Evolutionary conservation across 768 basidiomycete genomes (phyloP).

Genomic region (Kwoniella mangroviensis): DNA sequence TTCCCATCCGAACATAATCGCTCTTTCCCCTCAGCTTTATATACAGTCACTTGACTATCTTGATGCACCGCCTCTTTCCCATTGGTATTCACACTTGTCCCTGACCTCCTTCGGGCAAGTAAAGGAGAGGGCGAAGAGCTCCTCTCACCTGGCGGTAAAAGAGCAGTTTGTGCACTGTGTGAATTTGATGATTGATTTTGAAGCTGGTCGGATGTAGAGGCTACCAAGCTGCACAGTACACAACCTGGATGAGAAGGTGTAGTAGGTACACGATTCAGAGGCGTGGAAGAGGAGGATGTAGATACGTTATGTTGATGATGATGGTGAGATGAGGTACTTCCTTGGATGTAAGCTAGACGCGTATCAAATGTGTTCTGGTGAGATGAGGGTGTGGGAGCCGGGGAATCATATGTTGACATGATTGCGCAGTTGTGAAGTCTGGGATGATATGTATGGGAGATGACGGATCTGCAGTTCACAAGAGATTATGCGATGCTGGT

Average conservation of each 20-base stretch:
- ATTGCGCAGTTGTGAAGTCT: background rate
- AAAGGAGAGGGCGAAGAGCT: background rate
- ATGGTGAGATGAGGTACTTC: background rate
- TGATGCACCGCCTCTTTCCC: slow-evolving; percentile 36
- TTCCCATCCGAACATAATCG: slow-evolving; percentile 36
- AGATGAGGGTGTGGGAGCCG: background rate
- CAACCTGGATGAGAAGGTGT: slow-evolving; percentile 11
- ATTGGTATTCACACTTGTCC: background rate
- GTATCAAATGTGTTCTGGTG: background rate
- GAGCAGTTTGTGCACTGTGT: background rate
- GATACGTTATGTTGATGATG: slow-evolving; percentile 2
- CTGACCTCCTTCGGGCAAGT: background rate
- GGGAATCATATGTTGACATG: slow-evolving; percentile 6
- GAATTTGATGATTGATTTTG: background rate
- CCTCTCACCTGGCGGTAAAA: slow-evolving; percentile 10
- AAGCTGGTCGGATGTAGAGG: background rate
- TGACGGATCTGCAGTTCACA: background rate
- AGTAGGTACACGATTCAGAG: background rate
- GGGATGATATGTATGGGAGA: background rate
- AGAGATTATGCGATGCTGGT: too few species aligned
- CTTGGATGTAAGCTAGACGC: slow-evolving; percentile 4
- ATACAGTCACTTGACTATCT: slow-evolving; percentile 43
- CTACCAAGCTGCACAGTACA: slow-evolving; percentile 18
- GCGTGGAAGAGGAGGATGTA: slow-evolving; percentile 5
- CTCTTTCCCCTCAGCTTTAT: slow-evolving; percentile 42